These are phyloP conservation scores for Rehmannia glutinosa DNA, from an alignment of 257 asterid species.

Conservation along the genomic window DNA sequence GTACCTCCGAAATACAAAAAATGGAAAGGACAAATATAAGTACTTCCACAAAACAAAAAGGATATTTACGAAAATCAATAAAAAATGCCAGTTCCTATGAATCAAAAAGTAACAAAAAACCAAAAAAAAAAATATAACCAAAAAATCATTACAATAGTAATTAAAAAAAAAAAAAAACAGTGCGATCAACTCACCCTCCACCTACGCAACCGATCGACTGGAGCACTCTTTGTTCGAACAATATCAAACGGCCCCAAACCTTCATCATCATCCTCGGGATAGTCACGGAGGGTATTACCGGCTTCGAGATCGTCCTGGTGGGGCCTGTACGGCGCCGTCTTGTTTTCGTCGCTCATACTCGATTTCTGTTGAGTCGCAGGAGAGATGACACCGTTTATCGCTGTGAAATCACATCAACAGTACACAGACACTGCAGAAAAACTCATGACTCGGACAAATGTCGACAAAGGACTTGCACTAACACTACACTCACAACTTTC, in stretches of 20 bases:
- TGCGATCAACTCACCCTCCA: conserved; percentile 71
- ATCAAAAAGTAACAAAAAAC: not conserved
- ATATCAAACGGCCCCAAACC: conserved; percentile 60
- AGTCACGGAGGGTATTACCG: conserved; percentile 24
- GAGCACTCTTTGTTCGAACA: conserved; percentile 75
- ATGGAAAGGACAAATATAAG: too few species aligned
- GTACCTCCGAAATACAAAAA: too few species aligned
- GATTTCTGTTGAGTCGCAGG: conserved; percentile 54
- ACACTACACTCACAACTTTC: not conserved
- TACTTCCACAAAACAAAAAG: too few species aligned
- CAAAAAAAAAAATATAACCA: not conserved
- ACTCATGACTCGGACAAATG: conserved; percentile 5
- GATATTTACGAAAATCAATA: too few species aligned
- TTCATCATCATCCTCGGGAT: conserved; percentile 40
- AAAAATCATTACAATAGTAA: not conserved
- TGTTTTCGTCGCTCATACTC: conserved; percentile 31
- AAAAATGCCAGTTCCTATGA: too few species aligned
- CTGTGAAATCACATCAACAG: not conserved
- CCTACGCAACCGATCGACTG: conserved; percentile 57
- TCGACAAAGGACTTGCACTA: not conserved
- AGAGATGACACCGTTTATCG: conserved; percentile 48
- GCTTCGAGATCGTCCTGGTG: conserved; percentile 58
- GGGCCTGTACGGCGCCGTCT: conserved; percentile 55
- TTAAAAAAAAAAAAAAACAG: not conserved
- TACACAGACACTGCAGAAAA: conserved; percentile 8